These are phyloP conservation scores for Gyrodon lividus DNA, from an alignment of 768 basidiomycete genomes.

Conservation along the genomic window DNA sequence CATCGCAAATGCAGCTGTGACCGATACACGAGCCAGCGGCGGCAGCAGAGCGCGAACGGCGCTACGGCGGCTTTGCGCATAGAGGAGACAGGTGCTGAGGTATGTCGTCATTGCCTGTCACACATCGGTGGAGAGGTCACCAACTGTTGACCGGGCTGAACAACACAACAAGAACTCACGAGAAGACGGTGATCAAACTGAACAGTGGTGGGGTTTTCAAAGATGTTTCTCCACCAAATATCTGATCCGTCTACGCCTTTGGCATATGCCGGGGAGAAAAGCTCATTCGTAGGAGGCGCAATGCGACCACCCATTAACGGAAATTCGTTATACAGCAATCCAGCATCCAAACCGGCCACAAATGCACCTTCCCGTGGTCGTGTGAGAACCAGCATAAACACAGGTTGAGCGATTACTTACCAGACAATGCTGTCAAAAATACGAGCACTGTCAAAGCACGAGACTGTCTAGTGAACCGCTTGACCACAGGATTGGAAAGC, in stretches of 20 bases:
- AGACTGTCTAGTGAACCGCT: conserved; percentile 56
- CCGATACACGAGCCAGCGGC: conserved; percentile 52
- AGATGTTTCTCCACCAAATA: conserved; percentile 92
- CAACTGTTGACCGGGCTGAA: neutral
- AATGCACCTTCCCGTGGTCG: conserved; percentile 71
- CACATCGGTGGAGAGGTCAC: conserved; percentile 2
- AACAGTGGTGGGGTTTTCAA: conserved; percentile 97
- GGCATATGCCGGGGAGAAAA: conserved; percentile 76
- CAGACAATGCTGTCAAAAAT: conserved; percentile 89
- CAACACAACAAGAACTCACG: conserved; percentile 46
- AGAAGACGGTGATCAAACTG: conserved; percentile 96
- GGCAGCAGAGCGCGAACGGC: conserved; percentile 53
- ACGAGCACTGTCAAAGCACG: conserved; percentile 74
- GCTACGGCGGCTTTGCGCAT: conserved; percentile 52
- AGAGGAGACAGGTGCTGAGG: conserved; percentile 62
- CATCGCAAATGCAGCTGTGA: conserved; percentile 67
- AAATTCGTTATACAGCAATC: conserved; percentile 97
- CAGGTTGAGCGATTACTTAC: conserved; percentile 40
- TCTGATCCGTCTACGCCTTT: conserved; percentile 68
- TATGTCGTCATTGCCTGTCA: conserved; percentile 84
- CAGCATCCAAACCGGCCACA: conserved; percentile 96
- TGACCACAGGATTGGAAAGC: conserved; percentile 56
- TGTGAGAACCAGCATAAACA: neutral
- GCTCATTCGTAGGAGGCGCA: conserved; percentile 77
- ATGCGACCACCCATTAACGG: conserved; percentile 92